Evolutionary conservation across 2,329 filamentous ascomycete genomes (phyloP).

Genomic region (Colletotrichum melonis): DNA sequence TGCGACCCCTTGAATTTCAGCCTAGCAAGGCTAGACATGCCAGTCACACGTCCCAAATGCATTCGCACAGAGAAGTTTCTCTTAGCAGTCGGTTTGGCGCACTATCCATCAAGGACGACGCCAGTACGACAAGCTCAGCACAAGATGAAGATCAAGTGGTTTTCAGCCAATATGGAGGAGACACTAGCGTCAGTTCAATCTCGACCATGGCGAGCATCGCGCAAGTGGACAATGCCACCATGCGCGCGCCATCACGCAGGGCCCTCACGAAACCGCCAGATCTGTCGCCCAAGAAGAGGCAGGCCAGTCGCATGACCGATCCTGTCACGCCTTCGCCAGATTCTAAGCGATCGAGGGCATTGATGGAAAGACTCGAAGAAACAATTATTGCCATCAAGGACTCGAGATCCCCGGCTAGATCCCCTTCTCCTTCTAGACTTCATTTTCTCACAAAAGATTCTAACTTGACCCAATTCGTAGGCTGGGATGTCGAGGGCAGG

Average conservation of each 20-base stretch:
- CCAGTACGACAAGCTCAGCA: constrained; percentile 24
- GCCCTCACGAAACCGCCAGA: constrained; percentile 13
- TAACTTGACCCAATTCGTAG: constrained; percentile 73
- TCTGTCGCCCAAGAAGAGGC: constrained; percentile 33
- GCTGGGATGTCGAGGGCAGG: constrained; percentile 82
- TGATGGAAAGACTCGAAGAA: constrained; percentile 41
- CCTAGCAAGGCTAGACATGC: constrained; percentile 42
- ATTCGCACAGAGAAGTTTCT: constrained; percentile 57
- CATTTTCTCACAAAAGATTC: constrained; percentile 78
- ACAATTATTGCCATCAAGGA: constrained; percentile 47
- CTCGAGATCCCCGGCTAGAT: constrained; percentile 51
- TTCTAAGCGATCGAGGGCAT: constrained; percentile 28
- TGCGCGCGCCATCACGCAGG: constrained; percentile 16
- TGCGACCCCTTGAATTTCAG: constrained; percentile 20
- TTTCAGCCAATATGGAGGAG: constrained; percentile 40
- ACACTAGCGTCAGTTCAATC: constrained; percentile 37
- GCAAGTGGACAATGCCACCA: constrained; percentile 42
- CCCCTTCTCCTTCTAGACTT: constrained; percentile 57
- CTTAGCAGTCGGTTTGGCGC: constrained; percentile 50
- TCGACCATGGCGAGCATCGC: constrained; percentile 28
- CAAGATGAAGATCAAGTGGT: constrained; percentile 59
- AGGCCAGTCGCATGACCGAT: constrained; percentile 31
- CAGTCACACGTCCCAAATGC: constrained; percentile 42
- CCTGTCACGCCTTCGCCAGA: constrained; percentile 32
- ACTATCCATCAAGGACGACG: constrained; percentile 52